These are phyloP conservation scores for Ustilago nuda DNA, from an alignment of 1,284 basidiomycete genomes.

Conservation along the genomic window DNA sequence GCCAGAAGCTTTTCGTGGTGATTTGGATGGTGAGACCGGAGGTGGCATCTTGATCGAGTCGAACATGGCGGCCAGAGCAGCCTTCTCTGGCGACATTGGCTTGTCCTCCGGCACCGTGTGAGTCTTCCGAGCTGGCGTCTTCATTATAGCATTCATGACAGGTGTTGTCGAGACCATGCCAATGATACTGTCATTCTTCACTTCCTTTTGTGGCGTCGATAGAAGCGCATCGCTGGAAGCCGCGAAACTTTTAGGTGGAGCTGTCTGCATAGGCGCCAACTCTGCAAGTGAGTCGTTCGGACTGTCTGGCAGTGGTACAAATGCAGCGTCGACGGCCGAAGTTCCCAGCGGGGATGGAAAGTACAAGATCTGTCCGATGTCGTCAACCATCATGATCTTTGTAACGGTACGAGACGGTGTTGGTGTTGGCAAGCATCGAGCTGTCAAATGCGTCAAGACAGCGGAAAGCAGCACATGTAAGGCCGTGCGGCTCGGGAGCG, in stretches of 20 bases:
- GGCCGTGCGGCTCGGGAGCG: not conserved
- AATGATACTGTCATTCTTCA: not conserved
- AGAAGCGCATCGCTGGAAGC: not conserved
- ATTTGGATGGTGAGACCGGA: constrained; percentile 38
- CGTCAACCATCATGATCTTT: not conserved
- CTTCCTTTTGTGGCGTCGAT: not conserved
- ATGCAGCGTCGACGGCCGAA: constrained; percentile 12
- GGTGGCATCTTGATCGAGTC: constrained; percentile 49
- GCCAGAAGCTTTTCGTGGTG: constrained; percentile 37
- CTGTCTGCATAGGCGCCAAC: not conserved
- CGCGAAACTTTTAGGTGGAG: not conserved
- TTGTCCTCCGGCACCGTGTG: constrained; percentile 13
- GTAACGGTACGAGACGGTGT: not conserved
- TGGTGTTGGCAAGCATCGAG: not conserved
- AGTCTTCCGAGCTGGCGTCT: constrained; percentile 22
- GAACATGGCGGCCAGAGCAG: constrained; percentile 46
- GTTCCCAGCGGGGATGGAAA: not conserved
- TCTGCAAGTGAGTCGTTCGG: constrained; percentile 22
- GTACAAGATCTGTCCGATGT: not conserved
- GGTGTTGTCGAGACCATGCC: not conserved
- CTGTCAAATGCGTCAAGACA: not conserved
- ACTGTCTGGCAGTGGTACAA: constrained; percentile 24
- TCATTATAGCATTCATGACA: not conserved
- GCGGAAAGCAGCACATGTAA: constrained; percentile 1
- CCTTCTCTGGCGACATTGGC: constrained; percentile 49